A percentile compares a stretch with the other conserved stretches of the same genome.
Conservation (phyloP, 2,329 filamentous ascomycete species). For the Ceratocystis destructans region DNA sequence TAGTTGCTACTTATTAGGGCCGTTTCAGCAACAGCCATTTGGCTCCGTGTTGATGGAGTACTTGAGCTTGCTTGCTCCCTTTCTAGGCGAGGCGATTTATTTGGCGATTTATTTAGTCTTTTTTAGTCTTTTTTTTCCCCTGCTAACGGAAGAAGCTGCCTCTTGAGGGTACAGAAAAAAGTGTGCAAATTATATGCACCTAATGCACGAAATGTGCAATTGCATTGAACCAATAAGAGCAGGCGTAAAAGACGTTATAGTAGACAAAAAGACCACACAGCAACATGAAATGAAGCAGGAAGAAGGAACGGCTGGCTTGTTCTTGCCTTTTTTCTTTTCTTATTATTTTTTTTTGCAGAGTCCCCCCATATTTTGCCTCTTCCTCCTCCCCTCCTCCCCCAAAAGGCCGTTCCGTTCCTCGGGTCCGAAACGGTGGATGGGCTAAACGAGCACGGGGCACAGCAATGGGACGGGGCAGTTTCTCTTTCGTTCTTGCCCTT, state of each 20-base stretch:
- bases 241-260: background rate
- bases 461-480: background rate
- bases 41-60: background rate
- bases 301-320: background rate
- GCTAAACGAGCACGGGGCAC: background rate
- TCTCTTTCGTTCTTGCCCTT: background rate
- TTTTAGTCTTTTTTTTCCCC: background rate
- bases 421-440: constrained; percentile 5
- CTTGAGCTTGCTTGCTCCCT: background rate
- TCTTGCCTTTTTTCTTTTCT: background rate
- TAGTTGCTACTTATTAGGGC: background rate
- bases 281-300: background rate
- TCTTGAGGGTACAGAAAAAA: background rate
- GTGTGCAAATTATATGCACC: background rate
- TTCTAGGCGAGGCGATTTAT: background rate
- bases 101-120: background rate
- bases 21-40: background rate
- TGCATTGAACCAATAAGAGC: background rate
- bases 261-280: background rate
- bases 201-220: no score
- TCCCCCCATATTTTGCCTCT: background rate
- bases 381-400: background rate
- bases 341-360: background rate
- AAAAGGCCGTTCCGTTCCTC: background rate
- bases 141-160: background rate